Evolutionary conservation across 176 grass and related monocot genomes (phyloP).

Genomic region (Ensete ventricosum): DNA sequence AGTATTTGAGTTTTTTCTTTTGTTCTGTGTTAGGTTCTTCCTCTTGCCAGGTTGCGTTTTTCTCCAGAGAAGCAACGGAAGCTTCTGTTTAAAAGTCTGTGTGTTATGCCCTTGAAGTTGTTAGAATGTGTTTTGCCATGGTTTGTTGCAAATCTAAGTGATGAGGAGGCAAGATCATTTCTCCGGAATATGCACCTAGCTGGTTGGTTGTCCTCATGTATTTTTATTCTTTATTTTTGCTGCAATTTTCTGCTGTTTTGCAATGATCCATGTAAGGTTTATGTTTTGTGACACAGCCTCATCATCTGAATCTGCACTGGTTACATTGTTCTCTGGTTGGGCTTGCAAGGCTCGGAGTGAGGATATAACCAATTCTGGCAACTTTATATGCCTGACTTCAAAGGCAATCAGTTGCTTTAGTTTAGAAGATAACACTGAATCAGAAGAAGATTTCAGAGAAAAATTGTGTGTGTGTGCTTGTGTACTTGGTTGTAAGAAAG

Average conservation of each 20-base stretch:
- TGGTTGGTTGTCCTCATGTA: constrained; percentile 26
- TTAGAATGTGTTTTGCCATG: constrained; percentile 73
- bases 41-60: constrained; percentile 59
- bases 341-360: constrained; percentile 58
- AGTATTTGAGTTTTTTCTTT: constrained; percentile 10
- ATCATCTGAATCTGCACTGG: constrained; percentile 59
- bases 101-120: constrained; percentile 73
- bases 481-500: constrained; percentile 23
- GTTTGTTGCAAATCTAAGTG: constrained; percentile 51
- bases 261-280: not conserved
- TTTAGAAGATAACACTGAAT: constrained; percentile 23
- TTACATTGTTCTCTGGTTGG: constrained; percentile 79
- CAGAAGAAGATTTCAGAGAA: constrained; percentile 17
- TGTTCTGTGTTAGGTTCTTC: constrained; percentile 61
- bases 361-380: constrained; percentile 38
- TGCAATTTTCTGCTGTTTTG: not conserved
- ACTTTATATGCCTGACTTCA: constrained; percentile 46
- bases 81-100: constrained; percentile 58
- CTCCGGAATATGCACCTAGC: constrained; percentile 71
- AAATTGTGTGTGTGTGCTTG: constrained; percentile 29
- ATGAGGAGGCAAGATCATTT: constrained; percentile 48
- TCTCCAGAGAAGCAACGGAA: constrained; percentile 55
- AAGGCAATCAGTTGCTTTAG: not conserved
- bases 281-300: constrained; percentile 43
- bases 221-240: not conserved